Conservation (phyloP, 2,329 filamentous ascomycete species). For the Xylaria sp. region DNA sequence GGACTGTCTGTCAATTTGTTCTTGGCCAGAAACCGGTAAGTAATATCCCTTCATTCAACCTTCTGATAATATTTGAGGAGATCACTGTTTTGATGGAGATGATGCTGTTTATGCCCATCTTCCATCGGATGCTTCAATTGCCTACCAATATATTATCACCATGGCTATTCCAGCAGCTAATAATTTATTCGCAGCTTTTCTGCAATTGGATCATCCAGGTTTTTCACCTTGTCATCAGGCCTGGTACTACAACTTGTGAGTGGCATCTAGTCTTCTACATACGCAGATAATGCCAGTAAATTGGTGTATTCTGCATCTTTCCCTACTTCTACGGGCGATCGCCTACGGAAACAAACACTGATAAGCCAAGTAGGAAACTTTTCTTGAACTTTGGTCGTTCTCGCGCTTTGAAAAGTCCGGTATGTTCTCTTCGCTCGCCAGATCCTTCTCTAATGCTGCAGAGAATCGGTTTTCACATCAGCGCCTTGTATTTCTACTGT, state of each 20-base stretch:
- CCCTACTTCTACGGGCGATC: background rate
- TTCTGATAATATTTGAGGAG: background rate
- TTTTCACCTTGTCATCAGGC: background rate
- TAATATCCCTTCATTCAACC: background rate
- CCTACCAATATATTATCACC: background rate
- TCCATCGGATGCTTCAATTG: background rate
- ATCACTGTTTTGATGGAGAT: background rate
- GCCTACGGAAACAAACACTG: background rate
- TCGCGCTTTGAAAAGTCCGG: background rate
- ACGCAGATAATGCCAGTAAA: background rate
- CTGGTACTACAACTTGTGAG: slow-evolving; percentile 6
- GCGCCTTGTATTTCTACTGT: background rate
- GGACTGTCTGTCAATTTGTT: background rate
- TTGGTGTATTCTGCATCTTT: background rate
- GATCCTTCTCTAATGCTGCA: background rate
- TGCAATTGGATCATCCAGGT: background rate
- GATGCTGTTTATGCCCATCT: background rate
- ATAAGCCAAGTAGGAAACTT: background rate
- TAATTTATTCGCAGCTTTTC: background rate
- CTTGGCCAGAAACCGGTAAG: slow-evolving; percentile 14
- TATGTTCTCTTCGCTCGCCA: background rate
- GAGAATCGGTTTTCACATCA: background rate
- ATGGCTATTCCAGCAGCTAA: slow-evolving; percentile 9
- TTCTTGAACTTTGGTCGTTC: background rate
- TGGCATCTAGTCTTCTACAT: background rate